phyloP scores from a whole-genome alignment of 2,329 filamentous ascomycete species.

The Aspergillus tamarii region DNA sequence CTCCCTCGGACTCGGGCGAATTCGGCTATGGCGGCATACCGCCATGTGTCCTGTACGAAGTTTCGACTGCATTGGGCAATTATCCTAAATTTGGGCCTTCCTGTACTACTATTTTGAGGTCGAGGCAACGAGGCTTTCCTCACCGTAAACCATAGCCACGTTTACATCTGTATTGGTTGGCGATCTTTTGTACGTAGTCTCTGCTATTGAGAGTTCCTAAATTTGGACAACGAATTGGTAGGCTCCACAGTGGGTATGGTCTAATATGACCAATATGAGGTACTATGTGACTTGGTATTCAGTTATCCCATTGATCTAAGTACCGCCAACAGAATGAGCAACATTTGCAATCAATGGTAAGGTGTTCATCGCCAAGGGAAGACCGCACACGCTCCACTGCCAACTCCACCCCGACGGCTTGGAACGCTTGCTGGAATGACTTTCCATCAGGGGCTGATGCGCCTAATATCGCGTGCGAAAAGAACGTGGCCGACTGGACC shows the following conservation, averaged over 20 bases:
- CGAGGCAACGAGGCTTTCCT: background rate
- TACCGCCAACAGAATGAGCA: background rate
- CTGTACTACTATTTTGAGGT: background rate
- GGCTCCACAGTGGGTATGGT: background rate
- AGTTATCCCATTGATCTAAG: background rate
- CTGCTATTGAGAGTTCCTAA: background rate
- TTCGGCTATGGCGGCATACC: background rate
- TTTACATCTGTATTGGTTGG: background rate
- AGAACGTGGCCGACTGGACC: background rate
- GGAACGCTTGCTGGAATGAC: conserved; percentile 1
- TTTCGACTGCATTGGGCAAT: background rate
- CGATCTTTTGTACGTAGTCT: background rate
- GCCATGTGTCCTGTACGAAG: background rate
- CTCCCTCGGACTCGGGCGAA: background rate
- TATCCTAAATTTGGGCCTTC: background rate
- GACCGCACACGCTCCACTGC: background rate
- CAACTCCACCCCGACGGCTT: background rate
- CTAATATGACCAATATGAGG: background rate
- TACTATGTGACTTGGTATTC: background rate
- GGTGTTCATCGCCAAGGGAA: background rate
- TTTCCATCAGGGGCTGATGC: background rate
- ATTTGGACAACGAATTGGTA: background rate
- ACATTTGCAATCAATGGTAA: background rate
- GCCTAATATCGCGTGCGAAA: background rate
- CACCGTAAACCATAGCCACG: background rate